Conservation (phyloP, 768 basidiomycete species). For the Coprinopsis sp. region DNA sequence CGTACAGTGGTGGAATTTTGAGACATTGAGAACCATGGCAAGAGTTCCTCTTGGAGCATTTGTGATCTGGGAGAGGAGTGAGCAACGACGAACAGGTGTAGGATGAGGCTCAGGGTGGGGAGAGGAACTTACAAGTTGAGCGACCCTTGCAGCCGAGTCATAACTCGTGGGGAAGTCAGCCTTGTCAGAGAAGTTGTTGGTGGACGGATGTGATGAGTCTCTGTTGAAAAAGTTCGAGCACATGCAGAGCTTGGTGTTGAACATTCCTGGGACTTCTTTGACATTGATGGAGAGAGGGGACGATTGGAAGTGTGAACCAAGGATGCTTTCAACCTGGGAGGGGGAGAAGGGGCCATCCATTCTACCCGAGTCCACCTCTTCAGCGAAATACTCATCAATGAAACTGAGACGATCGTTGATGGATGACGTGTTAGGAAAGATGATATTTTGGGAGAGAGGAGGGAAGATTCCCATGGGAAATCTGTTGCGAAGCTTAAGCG, state of each 20-base stretch:
- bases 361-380: slow-evolving; percentile 20
- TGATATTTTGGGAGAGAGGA: slow-evolving; percentile 11
- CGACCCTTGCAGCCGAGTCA: slow-evolving; percentile 19
- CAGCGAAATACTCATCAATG: slow-evolving; percentile 16
- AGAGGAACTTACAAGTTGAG: slow-evolving; percentile 20
- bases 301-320: too few species aligned
- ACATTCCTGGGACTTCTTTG: slow-evolving; percentile 9
- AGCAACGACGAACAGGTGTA: not conserved
- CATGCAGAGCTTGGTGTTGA: slow-evolving; percentile 18
- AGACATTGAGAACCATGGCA: slow-evolving; percentile 23
- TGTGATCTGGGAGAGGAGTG: not conserved
- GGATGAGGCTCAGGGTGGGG: not conserved
- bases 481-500: too few species aligned
- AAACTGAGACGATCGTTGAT: slow-evolving; percentile 3
- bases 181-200: too few species aligned
- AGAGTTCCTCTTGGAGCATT: slow-evolving; percentile 13
- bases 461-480: slow-evolving; percentile 32
- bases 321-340: too few species aligned
- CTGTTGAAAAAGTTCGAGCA: slow-evolving; percentile 24
- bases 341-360: too few species aligned
- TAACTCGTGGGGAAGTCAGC: slow-evolving; percentile 23
- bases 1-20: slow-evolving; percentile 28
- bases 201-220: slow-evolving; percentile 17
- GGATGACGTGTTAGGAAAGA: slow-evolving; percentile 19
- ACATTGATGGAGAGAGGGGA: slow-evolving; percentile 13